Conservation (phyloP, 1,284 basidiomycete species). For the Apiotrichum gamsii region DNA sequence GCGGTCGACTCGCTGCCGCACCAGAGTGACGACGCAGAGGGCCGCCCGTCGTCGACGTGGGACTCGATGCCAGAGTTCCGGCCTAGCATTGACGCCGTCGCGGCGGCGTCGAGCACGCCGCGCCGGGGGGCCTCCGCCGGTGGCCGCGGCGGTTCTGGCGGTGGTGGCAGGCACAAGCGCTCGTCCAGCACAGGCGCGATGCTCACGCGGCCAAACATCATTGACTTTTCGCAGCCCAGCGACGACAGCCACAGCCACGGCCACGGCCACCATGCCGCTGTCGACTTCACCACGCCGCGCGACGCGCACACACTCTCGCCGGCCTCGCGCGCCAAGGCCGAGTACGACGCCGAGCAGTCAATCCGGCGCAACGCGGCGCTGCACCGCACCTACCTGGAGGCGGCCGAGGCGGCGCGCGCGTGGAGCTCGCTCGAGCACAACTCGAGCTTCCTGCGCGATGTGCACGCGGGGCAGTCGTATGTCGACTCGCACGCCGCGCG, state of each 20-base stretch:
- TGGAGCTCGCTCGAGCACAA: background rate
- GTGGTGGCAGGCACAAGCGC: too few relatives aligned
- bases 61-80: background rate
- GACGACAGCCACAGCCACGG: too few relatives aligned
- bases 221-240: constrained; percentile 1
- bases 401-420: background rate
- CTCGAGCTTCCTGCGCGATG: background rate
- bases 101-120: too few relatives aligned
- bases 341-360: background rate
- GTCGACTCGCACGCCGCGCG: background rate
- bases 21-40: background rate
- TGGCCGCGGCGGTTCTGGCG: too few relatives aligned
- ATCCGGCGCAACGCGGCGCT: constrained; percentile 4
- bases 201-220: background rate
- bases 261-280: background rate
- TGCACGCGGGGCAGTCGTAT: background rate
- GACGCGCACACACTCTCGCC: background rate
- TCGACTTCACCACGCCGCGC: background rate
- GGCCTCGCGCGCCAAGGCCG: background rate
- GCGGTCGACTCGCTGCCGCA: background rate
- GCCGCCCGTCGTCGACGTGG: background rate
- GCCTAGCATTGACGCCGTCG: background rate
- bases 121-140: too few relatives aligned
- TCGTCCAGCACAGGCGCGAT: background rate
- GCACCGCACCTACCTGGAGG: background rate